A percentile compares a stretch with the other conserved stretches of the same genome.
These are phyloP conservation scores for Xylaria scruposa DNA, from an alignment of 495 filamentous ascomycete genomes.

Conservation along the genomic window DNA sequence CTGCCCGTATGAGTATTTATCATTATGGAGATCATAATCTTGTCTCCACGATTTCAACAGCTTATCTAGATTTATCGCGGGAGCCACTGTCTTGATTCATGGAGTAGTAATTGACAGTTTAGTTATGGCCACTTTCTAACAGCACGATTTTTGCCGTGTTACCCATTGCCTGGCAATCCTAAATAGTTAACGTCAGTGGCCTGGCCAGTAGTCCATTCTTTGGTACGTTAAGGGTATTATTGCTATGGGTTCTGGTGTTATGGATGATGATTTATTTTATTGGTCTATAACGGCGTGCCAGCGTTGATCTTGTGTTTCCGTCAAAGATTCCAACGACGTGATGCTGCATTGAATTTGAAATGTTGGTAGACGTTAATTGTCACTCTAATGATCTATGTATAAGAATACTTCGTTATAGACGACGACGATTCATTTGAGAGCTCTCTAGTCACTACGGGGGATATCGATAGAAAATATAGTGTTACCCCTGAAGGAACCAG, in stretches of 20 bases:
- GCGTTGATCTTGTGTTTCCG: background rate
- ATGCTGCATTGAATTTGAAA: background rate
- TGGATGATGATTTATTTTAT: background rate
- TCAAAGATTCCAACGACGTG: background rate
- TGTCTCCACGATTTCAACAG: background rate
- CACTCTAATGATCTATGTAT: background rate
- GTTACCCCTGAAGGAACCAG: background rate
- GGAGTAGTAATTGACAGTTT: background rate
- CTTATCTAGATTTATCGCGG: background rate
- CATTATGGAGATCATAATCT: background rate
- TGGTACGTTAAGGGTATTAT: background rate
- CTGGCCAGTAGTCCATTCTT: too few species aligned
- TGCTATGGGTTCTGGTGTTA: background rate
- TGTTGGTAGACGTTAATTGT: too few species aligned
- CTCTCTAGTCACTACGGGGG: background rate
- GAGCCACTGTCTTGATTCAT: background rate
- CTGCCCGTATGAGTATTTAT: background rate
- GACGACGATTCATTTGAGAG: background rate
- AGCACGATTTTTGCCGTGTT: slow-evolving; percentile 5
- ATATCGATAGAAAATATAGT: too few species aligned
- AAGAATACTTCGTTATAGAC: background rate
- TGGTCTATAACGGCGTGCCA: background rate
- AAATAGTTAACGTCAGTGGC: background rate
- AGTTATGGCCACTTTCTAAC: background rate
- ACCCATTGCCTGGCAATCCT: background rate